Percentiles rank a stretch among this genome's conserved stretches.
phyloP scores from a whole-genome alignment of 75 land plant genomes.

The Sequoiadendron giganteum region DNA sequence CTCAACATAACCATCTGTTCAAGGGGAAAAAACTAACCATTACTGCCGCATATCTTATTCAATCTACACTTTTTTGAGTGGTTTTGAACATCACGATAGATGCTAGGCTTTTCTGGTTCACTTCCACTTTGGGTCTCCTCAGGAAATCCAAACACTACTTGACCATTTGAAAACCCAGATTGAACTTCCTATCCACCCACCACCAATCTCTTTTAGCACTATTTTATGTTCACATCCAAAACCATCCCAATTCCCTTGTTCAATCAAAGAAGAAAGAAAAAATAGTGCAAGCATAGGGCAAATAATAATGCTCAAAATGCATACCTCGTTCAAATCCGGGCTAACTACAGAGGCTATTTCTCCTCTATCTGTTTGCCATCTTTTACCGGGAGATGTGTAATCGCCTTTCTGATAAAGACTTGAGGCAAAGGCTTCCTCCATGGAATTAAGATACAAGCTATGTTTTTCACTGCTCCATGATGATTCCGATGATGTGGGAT shows the following conservation, averaged over 20 bases:
- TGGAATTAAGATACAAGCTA: conserved; percentile 1
- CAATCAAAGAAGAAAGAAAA: not conserved
- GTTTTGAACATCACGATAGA: not conserved
- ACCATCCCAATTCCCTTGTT: not conserved
- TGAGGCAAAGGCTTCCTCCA: not conserved
- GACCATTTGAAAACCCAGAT: not conserved
- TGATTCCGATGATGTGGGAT: not conserved
- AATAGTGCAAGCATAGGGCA: not conserved
- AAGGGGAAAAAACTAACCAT: not conserved
- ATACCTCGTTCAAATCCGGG: not conserved
- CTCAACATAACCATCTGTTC: not conserved
- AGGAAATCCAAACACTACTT: not conserved
- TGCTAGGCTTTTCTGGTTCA: not conserved
- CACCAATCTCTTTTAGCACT: not conserved
- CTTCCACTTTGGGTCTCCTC: too few species aligned
- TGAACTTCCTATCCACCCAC: not conserved
- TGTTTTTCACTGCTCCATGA: not conserved
- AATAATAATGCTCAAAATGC: not conserved
- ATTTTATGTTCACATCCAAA: not conserved
- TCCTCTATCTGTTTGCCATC: not conserved
- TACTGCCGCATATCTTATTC: not conserved
- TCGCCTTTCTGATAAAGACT: not conserved
- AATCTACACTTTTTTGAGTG: not conserved
- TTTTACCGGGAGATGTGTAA: not conserved
- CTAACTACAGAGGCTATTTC: not conserved